These are phyloP conservation scores for Cercospora citrullina DNA, from an alignment of 2,329 filamentous ascomycete genomes.

Conservation along the genomic window DNA sequence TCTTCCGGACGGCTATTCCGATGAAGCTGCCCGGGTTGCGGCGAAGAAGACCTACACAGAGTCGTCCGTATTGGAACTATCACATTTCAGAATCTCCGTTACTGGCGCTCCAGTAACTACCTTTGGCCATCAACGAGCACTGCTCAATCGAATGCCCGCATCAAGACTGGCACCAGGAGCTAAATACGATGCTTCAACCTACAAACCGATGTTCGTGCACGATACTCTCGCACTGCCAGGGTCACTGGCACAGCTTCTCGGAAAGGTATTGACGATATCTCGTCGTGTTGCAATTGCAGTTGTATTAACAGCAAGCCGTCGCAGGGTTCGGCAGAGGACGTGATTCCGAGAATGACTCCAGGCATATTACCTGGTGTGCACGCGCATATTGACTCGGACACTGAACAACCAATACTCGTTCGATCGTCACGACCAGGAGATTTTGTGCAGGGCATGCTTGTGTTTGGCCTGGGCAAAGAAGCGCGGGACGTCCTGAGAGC, in stretches of 20 bases:
- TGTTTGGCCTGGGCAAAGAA: slow-evolving; percentile 32
- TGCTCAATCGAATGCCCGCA: slow-evolving; percentile 41
- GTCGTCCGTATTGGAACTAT: background rate
- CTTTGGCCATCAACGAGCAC: slow-evolving; percentile 30
- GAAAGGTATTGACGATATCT: slow-evolving; percentile 22
- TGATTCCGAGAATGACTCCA: slow-evolving; percentile 34
- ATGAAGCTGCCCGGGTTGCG: background rate
- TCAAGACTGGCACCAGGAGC: slow-evolving; percentile 47
- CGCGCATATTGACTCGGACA: slow-evolving; percentile 26
- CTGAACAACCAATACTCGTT: slow-evolving; percentile 27
- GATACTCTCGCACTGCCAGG: slow-evolving; percentile 54
- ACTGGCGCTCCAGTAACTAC: slow-evolving; percentile 12
- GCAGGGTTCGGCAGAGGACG: slow-evolving; percentile 23
- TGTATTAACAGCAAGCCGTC: background rate
- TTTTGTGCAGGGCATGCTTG: slow-evolving; percentile 34
- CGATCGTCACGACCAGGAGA: slow-evolving; percentile 21
- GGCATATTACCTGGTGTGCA: slow-evolving; percentile 30
- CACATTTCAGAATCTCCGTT: background rate
- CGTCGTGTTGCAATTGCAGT: background rate
- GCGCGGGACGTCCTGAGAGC: slow-evolving; percentile 27
- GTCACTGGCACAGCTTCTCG: slow-evolving; percentile 38
- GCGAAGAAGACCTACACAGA: background rate
- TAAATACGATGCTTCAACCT: slow-evolving; percentile 48
- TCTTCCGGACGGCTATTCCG: background rate
- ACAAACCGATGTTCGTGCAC: slow-evolving; percentile 56